Evolutionary conservation across 2,329 filamentous ascomycete genomes (phyloP).

Genomic region (Diplocarpon mali): DNA sequence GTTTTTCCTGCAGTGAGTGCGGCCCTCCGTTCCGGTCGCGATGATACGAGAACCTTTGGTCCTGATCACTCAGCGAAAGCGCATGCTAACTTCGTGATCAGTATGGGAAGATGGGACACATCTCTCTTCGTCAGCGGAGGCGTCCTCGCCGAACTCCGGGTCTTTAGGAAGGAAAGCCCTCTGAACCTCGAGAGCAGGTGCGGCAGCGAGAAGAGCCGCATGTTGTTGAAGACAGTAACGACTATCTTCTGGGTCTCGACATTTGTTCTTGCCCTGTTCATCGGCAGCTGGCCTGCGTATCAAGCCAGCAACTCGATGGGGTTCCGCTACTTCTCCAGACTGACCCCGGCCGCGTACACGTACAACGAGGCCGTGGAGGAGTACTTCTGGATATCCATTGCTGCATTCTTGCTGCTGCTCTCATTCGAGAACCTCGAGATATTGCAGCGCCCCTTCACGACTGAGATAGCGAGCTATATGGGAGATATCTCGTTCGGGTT

Average conservation of each 20-base stretch:
- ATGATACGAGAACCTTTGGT: too few species aligned
- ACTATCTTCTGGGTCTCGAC: not conserved
- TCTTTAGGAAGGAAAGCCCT: not conserved
- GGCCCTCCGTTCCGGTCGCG: too few species aligned
- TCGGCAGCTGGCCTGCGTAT: slow-evolving; percentile 4
- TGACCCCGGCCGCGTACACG: not conserved
- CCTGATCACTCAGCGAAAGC: too few species aligned
- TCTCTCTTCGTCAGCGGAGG: slow-evolving; percentile 3
- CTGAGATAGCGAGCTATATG: slow-evolving; percentile 38
- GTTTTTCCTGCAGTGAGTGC: not conserved
- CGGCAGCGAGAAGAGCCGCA: not conserved
- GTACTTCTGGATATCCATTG: slow-evolving; percentile 4
- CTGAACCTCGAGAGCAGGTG: not conserved
- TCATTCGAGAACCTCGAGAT: slow-evolving; percentile 1
- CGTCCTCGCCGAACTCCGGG: slow-evolving; percentile 3
- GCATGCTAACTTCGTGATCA: too few species aligned
- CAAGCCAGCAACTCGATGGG: not conserved
- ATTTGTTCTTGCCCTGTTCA: slow-evolving; percentile 1
- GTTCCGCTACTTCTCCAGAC: not conserved
- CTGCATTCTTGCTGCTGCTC: not conserved
- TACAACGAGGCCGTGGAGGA: slow-evolving; percentile 13
- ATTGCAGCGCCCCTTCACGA: slow-evolving; percentile 32
- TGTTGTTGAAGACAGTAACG: not conserved
- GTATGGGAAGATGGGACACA: not conserved
- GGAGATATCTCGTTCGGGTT: slow-evolving; percentile 43